A percentile compares a stretch with the other conserved stretches of the same genome.
Conservation (phyloP, 495 filamentous ascomycete species). For the Penicillium manginii region DNA sequence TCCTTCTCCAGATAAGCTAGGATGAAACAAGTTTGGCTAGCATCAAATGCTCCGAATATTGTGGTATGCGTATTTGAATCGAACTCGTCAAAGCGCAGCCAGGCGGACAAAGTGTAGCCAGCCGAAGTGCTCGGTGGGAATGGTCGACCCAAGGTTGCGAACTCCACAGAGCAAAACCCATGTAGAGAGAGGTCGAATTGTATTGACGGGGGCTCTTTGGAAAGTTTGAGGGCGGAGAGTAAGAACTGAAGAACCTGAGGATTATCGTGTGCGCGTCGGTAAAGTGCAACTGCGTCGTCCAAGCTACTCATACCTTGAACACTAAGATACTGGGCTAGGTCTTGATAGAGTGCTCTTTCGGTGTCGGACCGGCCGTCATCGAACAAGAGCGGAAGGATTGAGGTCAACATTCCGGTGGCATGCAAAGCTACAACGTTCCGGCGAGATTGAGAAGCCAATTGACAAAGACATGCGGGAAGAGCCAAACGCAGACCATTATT, state of each 20-base stretch:
- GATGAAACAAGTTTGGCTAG: conserved; percentile 90
- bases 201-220: conserved; percentile 78
- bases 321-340: conserved; percentile 43
- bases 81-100: conserved; percentile 86
- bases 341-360: conserved; percentile 62
- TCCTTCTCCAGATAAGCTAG: conserved; percentile 93
- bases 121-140: conserved; percentile 78
- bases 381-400: conserved; percentile 71
- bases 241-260: conserved; percentile 71
- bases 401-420: conserved; percentile 72
- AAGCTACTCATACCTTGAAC: conserved; percentile 69
- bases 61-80: conserved; percentile 87
- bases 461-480: conserved; percentile 45
- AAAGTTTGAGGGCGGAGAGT: conserved; percentile 68
- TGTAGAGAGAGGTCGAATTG: conserved; percentile 91
- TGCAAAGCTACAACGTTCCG: conserved; percentile 80
- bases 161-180: conserved; percentile 86
- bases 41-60: conserved; percentile 92
- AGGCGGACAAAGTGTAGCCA: conserved; percentile 87
- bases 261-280: conserved; percentile 65
- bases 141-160: conserved; percentile 75
- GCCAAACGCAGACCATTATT: conserved; percentile 36
- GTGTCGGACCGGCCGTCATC: conserved; percentile 44
- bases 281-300: conserved; percentile 77
- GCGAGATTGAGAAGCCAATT: conserved; percentile 60